A percentile compares a stretch with the other conserved stretches of the same genome.
Evolutionary conservation across 768 basidiomycete species (phyloP).

Genomic region (Lentinus tigrinus): DNA sequence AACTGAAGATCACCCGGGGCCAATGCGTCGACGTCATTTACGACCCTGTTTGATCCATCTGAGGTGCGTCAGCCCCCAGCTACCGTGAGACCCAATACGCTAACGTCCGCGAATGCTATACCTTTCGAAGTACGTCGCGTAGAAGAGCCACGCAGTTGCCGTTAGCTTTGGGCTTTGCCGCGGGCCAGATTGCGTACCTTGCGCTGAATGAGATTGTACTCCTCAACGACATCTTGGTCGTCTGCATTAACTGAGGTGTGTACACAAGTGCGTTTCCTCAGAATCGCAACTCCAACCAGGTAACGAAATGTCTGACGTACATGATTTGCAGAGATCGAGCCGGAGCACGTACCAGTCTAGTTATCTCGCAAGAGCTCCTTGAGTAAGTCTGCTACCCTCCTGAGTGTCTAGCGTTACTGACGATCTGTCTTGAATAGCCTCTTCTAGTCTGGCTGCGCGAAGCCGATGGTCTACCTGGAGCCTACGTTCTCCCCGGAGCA

Average conservation of each 20-base stretch:
- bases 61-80: too few species aligned
- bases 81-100: conserved; percentile 20
- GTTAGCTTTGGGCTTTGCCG: conserved; percentile 94
- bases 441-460: conserved; percentile 61
- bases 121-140: conserved; percentile 88
- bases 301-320: neutral
- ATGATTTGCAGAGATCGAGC: conserved; percentile 63
- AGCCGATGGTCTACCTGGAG: conserved; percentile 69
- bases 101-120: too few species aligned
- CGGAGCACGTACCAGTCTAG: conserved; percentile 50
- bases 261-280: conserved; percentile 56
- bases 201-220: conserved; percentile 69
- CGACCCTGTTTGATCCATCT: conserved; percentile 82
- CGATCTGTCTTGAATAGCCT: conserved; percentile 43
- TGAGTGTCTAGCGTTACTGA: neutral
- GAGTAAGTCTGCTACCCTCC: conserved; percentile 38
- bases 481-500: conserved; percentile 68
- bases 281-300: neutral
- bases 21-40: conserved; percentile 86
- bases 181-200: conserved; percentile 84
- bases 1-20: conserved; percentile 77
- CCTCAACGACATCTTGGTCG: conserved; percentile 47
- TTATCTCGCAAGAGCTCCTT: conserved; percentile 74
- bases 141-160: conserved; percentile 91
- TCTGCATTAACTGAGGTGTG: conserved; percentile 87